Evolutionary conservation across 345 rosid genomes (phyloP).

Genomic region (Camelina laxa): DNA sequence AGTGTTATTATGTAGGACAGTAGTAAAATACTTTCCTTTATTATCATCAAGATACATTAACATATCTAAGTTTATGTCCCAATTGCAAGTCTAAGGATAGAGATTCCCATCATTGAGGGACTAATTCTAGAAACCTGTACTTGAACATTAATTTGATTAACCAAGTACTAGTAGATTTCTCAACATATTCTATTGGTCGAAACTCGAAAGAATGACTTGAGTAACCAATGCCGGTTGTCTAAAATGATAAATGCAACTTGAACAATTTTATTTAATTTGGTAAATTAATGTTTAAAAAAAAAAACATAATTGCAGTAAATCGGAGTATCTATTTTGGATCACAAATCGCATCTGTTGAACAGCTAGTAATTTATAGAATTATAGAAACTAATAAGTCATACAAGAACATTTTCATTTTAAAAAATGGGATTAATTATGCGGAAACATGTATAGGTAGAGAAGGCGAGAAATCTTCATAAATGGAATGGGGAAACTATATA

Average conservation of each 20-base stretch:
- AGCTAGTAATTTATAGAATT: neutral
- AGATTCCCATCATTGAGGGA: neutral
- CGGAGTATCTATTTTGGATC: neutral
- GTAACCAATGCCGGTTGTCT: constrained; percentile 8
- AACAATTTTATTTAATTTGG: constrained; percentile 6
- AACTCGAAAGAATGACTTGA: constrained; percentile 7
- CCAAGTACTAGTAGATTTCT: neutral
- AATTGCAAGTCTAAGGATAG: constrained; percentile 15
- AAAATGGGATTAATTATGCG: constrained; percentile 4
- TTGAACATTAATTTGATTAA: neutral
- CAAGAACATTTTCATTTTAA: neutral
- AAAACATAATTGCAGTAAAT: neutral
- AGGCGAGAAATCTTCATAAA: constrained; percentile 2
- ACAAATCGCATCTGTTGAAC: constrained; percentile 4
- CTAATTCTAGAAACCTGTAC: constrained; percentile 8
- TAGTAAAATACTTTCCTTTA: neutral
- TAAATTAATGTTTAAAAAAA: neutral
- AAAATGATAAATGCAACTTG: constrained; percentile 23
- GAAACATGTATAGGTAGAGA: constrained; percentile 6
- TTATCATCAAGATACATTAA: neutral
- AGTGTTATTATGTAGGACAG: neutral
- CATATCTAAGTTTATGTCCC: neutral
- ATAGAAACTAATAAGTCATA: neutral
- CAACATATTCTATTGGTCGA: neutral
- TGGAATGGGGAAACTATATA: constrained; percentile 25